These are phyloP conservation scores for Auricularia sp. DNA, from an alignment of 768 basidiomycete genomes.

Conservation along the genomic window DNA sequence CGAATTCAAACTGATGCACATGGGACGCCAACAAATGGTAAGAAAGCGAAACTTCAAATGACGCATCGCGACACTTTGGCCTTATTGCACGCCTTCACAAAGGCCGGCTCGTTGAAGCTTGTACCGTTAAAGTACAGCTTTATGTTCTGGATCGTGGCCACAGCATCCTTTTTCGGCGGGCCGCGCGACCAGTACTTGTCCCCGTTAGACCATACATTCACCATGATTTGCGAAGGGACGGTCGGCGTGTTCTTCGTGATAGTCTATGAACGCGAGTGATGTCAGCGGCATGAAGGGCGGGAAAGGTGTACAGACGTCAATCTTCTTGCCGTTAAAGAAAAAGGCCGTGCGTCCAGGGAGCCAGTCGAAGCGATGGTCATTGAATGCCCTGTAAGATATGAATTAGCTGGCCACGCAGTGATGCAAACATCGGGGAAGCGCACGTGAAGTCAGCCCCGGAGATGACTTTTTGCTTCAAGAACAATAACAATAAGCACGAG, in stretches of 20 bases:
- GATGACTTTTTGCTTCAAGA: neutral
- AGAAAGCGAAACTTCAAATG: neutral
- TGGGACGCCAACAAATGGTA: no score
- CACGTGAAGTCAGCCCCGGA: slow-evolving; percentile 8
- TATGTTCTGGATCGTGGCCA: slow-evolving; percentile 10
- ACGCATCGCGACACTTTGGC: slow-evolving; percentile 4
- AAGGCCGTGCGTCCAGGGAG: slow-evolving; percentile 4
- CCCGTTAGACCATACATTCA: slow-evolving; percentile 12
- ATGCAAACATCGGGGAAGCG: no score
- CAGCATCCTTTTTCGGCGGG: slow-evolving; percentile 11
- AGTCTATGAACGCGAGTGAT: neutral
- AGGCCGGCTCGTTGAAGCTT: neutral
- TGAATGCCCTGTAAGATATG: neutral
- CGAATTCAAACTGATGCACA: no score
- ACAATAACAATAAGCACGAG: neutral
- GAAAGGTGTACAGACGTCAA: neutral
- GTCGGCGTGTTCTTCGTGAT: slow-evolving; percentile 11
- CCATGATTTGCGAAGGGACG: slow-evolving; percentile 3
- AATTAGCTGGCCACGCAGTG: no score
- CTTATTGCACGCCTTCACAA: slow-evolving; percentile 5
- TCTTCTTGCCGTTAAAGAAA: slow-evolving; percentile 6
- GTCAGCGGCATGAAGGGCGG: neutral
- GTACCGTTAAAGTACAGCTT: slow-evolving; percentile 13
- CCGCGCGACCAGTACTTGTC: slow-evolving; percentile 8
- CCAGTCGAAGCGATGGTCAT: slow-evolving; percentile 12